Evolutionary conservation across 495 filamentous ascomycete genomes (phyloP).

Genomic region (Penicillium subrubescens): DNA sequence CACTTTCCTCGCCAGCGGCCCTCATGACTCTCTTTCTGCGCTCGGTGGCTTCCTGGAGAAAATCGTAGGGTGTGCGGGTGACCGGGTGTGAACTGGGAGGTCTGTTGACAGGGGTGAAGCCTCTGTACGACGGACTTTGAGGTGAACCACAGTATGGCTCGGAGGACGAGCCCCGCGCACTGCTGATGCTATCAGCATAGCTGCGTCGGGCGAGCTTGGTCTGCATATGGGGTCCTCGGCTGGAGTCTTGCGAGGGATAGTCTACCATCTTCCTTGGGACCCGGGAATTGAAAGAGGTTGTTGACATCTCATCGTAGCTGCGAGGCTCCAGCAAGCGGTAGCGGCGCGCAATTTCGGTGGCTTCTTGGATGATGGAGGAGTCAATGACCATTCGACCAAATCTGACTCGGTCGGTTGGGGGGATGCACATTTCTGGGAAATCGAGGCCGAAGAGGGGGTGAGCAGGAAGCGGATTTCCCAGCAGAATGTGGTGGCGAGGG

Average conservation of each 20-base stretch:
- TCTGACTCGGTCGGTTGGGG: constrained; percentile 52
- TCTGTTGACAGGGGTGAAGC: constrained; percentile 40
- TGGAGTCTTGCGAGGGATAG: constrained; percentile 4
- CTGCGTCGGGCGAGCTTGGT: constrained; percentile 17
- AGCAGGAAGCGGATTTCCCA: constrained; percentile 78
- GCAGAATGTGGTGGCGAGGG: constrained; percentile 86
- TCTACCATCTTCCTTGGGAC: background rate
- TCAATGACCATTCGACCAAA: constrained; percentile 73
- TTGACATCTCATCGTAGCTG: background rate
- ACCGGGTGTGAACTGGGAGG: constrained; percentile 29
- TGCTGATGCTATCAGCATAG: constrained; percentile 27
- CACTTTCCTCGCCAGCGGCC: constrained; percentile 6
- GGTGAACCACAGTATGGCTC: constrained; percentile 37
- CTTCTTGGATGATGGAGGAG: constrained; percentile 54
- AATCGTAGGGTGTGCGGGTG: background rate
- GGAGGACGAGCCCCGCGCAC: constrained; percentile 29
- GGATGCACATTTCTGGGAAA: constrained; percentile 75
- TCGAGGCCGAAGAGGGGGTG: constrained; percentile 85
- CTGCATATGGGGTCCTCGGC: background rate
- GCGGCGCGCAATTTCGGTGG: constrained; percentile 54
- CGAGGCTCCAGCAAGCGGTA: constrained; percentile 43
- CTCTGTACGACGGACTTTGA: constrained; percentile 24
- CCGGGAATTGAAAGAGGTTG: background rate
- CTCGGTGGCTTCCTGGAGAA: constrained; percentile 19
- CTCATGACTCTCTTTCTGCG: background rate